Evolutionary conservation across 345 rosid species (phyloP), one percentile per base, ranked within the genome.

Genomic region (Cardamine occulta): DNA sequence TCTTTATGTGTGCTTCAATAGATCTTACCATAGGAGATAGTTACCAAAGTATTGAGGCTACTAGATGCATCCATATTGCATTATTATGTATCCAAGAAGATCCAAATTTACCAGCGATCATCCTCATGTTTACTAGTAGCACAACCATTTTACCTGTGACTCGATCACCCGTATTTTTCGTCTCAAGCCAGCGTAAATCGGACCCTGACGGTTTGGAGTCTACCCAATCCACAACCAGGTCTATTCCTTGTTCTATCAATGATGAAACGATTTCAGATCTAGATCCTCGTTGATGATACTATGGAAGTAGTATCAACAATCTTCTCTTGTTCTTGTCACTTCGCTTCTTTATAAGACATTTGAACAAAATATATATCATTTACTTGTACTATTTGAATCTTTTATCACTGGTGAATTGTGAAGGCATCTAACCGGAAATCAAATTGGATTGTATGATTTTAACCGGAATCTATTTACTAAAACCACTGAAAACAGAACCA

Each of bases 131-230:
- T 3, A 26, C 29, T 26, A 26, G 29, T 26, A 26, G 29, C 29
- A 26, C 29, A 26, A 4, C 29, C 29, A 26, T 4, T 26, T 26
- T 3, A 26, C 29, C 4, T 26, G 29, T 26, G 29, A 4, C 29
- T 26, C 29, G 29, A 26, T 26, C 29, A 26, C 87, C 86, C 0
- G 83, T 51, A 18, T 26, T 72, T 62, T 23, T 3, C 35, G 12
- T 59, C 40, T 21, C 56, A 51, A 51, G 28, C 31, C n/a, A 29
- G 12, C n/a, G 0, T 59, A 56, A 58, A 1, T 12, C 0, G 1
- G 24, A 68, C 23, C 2, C 3, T 4, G 13, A 59, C 6, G 58
- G 29, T 26, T 26, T 26, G 29, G 29, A 26, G 29, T 26, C 29
- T 26, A 26, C 29, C 29, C 29, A 26, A 26, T 26, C 29, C 29